Conservation (phyloP, 1,139 yeast species). For the Maudiozyma humilis region DNA sequence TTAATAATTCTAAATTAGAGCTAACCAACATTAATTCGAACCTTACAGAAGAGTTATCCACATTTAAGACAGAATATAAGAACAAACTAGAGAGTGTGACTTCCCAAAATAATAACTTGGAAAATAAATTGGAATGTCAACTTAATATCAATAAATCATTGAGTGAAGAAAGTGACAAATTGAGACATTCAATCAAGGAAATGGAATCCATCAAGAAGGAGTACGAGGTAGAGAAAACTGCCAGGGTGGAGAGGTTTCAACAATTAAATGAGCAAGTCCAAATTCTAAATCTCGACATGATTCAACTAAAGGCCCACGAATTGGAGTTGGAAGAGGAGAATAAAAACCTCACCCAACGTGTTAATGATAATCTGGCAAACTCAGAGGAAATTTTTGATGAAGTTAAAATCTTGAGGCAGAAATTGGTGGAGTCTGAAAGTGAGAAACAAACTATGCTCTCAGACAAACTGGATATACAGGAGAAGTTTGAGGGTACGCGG, state of each 20-base stretch:
- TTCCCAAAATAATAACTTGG: slow-evolving; percentile 20
- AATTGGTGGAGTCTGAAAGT: slow-evolving; percentile 16
- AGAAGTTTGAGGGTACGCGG: slow-evolving; percentile 19
- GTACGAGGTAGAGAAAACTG: slow-evolving; percentile 13
- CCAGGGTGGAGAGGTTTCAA: slow-evolving; percentile 18
- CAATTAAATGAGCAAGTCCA: slow-evolving; percentile 25
- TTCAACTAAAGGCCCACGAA: slow-evolving; percentile 29
- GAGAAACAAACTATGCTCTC: slow-evolving; percentile 21
- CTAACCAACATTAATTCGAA: slow-evolving; percentile 6
- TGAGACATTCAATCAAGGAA: slow-evolving; percentile 18
- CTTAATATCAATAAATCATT: slow-evolving; percentile 18
- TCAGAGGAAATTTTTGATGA: slow-evolving; percentile 19
- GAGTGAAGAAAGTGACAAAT: slow-evolving; percentile 20
- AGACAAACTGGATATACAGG: slow-evolving; percentile 25
- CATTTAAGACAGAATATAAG: slow-evolving; percentile 11
- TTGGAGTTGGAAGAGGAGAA: slow-evolving; percentile 29
- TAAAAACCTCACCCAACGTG: slow-evolving; percentile 16
- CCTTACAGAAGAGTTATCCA: slow-evolving; percentile 9
- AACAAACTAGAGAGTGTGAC: slow-evolving; percentile 11
- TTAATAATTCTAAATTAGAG: slow-evolving; percentile 5
- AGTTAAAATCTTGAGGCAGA: slow-evolving; percentile 17
- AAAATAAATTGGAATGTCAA: slow-evolving; percentile 27
- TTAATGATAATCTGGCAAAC: slow-evolving; percentile 16
- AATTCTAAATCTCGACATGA: slow-evolving; percentile 26
- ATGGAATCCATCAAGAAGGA: slow-evolving; percentile 17